Conservation (phyloP, 1,284 basidiomycete genomes). For the Sanguinoderma infundibulare region DNA sequence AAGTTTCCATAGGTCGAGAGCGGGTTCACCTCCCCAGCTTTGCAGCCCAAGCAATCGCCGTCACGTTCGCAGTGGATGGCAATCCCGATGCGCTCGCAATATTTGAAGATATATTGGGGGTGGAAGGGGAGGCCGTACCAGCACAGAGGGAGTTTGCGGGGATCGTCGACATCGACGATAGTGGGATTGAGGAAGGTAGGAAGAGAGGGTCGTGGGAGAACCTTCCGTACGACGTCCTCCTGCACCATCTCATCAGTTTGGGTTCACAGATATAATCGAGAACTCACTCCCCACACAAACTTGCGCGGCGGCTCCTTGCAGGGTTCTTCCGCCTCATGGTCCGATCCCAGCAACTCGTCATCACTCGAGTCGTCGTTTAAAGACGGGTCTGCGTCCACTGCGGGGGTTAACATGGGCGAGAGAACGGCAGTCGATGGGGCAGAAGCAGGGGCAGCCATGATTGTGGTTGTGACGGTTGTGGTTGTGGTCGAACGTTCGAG, state of each 20-base stretch:
- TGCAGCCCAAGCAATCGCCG: background rate
- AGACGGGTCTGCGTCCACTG: no score
- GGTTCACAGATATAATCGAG: background rate
- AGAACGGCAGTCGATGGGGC: no score
- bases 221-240: background rate
- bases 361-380: no score
- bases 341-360: no score
- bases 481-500: no score
- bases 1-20: background rate
- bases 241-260: background rate
- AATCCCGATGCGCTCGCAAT: background rate
- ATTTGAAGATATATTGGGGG: background rate
- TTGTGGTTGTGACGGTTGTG: no score
- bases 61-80: background rate
- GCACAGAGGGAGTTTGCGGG: background rate
- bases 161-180: background rate
- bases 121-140: background rate
- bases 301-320: background rate
- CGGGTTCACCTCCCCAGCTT: background rate
- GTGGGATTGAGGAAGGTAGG: background rate
- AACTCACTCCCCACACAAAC: background rate
- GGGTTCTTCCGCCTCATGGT: no score
- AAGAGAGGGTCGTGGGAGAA: background rate
- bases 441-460: no score
- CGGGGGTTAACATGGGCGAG: no score